phyloP scores from a whole-genome alignment of 2,329 filamentous ascomycete genomes.

The Rutstroemia sydowiana region DNA sequence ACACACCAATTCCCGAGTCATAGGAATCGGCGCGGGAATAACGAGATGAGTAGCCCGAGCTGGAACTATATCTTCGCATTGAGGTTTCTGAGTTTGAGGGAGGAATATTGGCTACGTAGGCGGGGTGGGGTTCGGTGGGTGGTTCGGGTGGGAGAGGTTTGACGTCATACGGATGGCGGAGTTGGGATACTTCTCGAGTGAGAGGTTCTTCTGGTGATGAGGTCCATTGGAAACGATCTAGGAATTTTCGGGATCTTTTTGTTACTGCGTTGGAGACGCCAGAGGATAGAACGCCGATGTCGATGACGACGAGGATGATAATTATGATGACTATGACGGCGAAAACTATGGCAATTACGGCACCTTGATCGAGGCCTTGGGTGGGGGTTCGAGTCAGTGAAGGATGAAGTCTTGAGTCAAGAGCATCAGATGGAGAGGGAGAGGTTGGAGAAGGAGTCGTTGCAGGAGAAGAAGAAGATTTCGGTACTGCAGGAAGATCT shows the following conservation, averaged over 20 bases:
- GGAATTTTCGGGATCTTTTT: not conserved
- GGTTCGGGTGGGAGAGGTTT: not conserved
- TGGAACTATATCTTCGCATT: not conserved
- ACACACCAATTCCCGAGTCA: not conserved
- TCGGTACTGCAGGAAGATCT: not conserved
- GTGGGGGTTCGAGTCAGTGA: not conserved
- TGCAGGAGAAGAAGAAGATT: not conserved
- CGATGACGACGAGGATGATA: not conserved
- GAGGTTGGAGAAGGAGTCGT: not conserved
- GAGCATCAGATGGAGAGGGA: not conserved
- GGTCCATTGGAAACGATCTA: not conserved
- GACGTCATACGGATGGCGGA: too few relatives aligned
- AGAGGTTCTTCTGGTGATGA: not conserved
- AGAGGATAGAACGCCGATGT: not conserved
- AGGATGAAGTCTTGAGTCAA: not conserved
- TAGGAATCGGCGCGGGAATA: not conserved
- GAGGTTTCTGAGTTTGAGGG: not conserved
- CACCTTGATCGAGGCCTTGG: not conserved
- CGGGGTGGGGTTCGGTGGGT: too few relatives aligned
- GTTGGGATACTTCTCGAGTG: too few relatives aligned
- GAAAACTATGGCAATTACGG: not conserved
- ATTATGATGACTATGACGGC: not conserved
- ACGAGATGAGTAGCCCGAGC: constrained; percentile 1
- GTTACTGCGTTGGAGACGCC: not conserved
- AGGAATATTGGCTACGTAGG: not conserved